Percentiles rank a stretch among this genome's conserved stretches.
These are phyloP conservation scores for Chlorophyllum brunneum DNA, from an alignment of 768 basidiomycete genomes.

Conservation along the genomic window DNA sequence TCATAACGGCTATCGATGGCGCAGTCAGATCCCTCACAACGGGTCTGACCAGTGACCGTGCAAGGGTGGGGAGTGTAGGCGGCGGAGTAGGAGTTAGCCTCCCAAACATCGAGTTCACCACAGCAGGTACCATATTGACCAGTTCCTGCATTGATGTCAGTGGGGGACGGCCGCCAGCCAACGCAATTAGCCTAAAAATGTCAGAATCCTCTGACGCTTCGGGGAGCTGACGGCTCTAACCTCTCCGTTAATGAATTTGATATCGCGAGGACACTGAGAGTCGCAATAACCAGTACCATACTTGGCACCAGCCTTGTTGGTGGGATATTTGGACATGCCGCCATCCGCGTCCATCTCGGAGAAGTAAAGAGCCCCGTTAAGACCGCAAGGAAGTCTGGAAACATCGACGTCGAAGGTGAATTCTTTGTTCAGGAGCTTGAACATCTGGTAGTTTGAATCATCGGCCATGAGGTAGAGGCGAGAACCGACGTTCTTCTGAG, in stretches of 20 bases:
- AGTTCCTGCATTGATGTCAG: constrained; percentile 30
- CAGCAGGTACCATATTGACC: constrained; percentile 38
- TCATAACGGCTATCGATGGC: constrained; percentile 16
- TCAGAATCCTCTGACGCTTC: neutral
- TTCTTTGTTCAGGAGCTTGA: constrained; percentile 13
- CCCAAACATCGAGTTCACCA: constrained; percentile 44
- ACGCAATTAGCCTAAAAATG: constrained; percentile 9
- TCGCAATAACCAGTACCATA: constrained; percentile 15
- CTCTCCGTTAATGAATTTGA: constrained; percentile 14
- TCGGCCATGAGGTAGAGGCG: constrained; percentile 13
- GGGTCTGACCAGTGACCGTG: constrained; percentile 26
- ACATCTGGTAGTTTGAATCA: constrained; percentile 13
- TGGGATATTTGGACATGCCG: constrained; percentile 3
- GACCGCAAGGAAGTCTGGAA: constrained; percentile 14
- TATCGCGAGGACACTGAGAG: constrained; percentile 14
- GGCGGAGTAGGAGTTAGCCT: constrained; percentile 37
- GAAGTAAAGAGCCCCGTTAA: constrained; percentile 14
- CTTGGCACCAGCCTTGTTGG: constrained; percentile 15
- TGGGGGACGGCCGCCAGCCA: constrained; percentile 11
- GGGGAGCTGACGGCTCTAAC: neutral
- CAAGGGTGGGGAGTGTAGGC: constrained; percentile 40
- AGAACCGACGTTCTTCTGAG: constrained; percentile 12
- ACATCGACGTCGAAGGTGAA: constrained; percentile 16
- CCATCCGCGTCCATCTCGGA: constrained; percentile 14
- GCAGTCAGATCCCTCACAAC: constrained; percentile 31